Evolutionary conservation across 2,329 filamentous ascomycete species (phyloP).

Genomic region (Tricladium varicosporioides): DNA sequence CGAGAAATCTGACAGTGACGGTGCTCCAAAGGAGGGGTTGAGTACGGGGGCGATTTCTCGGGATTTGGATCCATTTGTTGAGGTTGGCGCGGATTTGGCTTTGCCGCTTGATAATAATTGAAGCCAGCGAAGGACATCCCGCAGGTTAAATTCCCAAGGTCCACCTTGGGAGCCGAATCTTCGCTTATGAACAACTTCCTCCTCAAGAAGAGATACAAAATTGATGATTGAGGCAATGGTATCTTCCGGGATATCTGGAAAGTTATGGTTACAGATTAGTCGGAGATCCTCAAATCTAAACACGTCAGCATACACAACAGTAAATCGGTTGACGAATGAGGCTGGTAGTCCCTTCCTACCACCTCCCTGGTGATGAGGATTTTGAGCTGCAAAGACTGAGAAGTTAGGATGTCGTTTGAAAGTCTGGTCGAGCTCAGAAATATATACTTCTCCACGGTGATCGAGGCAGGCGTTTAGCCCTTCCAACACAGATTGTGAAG

Average conservation of each 20-base stretch:
- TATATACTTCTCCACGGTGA: conserved; percentile 92
- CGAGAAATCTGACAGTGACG: conserved; percentile 69
- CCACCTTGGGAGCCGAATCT: conserved; percentile 63
- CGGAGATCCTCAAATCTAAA: conserved; percentile 80
- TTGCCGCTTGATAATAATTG: conserved; percentile 56
- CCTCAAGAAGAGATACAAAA: conserved; percentile 80
- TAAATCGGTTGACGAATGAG: conserved; percentile 97
- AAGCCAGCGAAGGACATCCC: conserved; percentile 87
- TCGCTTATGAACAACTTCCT: conserved; percentile 60
- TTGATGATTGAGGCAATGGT: conserved; percentile 67
- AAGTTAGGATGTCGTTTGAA: conserved; percentile 89
- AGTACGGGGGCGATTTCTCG: no score
- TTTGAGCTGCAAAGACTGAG: conserved; percentile 94
- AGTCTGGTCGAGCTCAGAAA: conserved; percentile 91
- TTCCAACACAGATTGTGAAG: conserved; percentile 94
- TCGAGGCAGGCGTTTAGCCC: conserved; percentile 95
- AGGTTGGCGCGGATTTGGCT: no score
- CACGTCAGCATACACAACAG: conserved; percentile 93
- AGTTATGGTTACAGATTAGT: conserved; percentile 77
- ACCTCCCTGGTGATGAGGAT: conserved; percentile 95
- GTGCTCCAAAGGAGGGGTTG: conserved; percentile 54
- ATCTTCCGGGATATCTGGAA: conserved; percentile 57
- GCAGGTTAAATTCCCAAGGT: conserved; percentile 95
- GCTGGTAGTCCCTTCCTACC: conserved; percentile 91
- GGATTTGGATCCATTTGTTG: no score